These are phyloP conservation scores for Nicotiana obtusifolia DNA, from an alignment of 257 asterid species.

Conservation along the genomic window DNA sequence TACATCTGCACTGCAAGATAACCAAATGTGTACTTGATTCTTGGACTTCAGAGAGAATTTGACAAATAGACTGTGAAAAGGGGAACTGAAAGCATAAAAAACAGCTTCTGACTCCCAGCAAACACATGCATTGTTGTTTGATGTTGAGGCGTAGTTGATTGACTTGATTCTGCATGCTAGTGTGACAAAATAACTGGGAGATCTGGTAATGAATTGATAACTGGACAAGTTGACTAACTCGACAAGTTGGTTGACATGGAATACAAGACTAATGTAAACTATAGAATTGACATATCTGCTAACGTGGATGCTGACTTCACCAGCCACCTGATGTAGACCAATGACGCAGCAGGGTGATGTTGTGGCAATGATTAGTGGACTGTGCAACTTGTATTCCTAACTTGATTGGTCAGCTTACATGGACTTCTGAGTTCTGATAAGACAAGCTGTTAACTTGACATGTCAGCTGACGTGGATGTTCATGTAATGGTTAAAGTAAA, in stretches of 20 bases:
- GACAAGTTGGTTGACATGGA: neutral
- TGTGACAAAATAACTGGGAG: neutral
- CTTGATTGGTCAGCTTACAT: slow-evolving; percentile 4
- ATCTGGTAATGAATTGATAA: neutral
- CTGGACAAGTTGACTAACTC: neutral
- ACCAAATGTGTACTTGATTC: neutral
- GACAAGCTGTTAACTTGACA: neutral
- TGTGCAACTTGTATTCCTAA: neutral
- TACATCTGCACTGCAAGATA: neutral
- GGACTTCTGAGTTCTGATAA: neutral
- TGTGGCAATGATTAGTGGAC: neutral
- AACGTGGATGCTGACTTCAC: neutral
- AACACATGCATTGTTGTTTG: neutral
- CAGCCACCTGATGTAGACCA: neutral
- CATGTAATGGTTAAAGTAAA: neutral
- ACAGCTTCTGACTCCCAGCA: neutral
- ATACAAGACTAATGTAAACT: neutral
- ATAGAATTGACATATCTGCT: neutral
- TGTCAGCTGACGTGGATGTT: neutral
- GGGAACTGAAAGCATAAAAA: neutral
- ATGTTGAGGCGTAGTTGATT: neutral
- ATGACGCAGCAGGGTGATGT: neutral
- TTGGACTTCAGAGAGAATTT: neutral
- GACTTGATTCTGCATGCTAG: neutral
- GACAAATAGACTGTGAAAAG: neutral